These are phyloP conservation scores for Musa itinerans DNA, from an alignment of 176 grass and related monocot species.

Conservation along the genomic window DNA sequence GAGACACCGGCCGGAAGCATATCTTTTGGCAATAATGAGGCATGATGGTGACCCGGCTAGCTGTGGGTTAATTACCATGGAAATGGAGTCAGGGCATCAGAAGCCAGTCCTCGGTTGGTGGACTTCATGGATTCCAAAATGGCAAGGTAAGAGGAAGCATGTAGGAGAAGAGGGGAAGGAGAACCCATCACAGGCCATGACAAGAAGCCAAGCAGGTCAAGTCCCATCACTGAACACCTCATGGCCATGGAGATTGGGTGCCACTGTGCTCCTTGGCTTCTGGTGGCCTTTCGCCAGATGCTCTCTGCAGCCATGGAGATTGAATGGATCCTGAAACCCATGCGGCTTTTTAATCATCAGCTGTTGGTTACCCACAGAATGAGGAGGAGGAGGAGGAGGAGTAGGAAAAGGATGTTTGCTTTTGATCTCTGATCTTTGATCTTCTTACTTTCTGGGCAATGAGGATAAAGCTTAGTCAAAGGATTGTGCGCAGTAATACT, in stretches of 20 bases:
- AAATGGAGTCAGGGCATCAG: too few species aligned
- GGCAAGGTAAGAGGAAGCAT: not conserved
- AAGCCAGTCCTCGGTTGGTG: too few species aligned
- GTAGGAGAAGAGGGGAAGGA: not conserved
- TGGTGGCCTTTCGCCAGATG: not conserved
- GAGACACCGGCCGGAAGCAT: not conserved
- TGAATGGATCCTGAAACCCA: not conserved
- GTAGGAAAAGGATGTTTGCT: not conserved
- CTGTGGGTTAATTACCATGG: too few species aligned
- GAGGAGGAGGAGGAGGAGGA: not conserved
- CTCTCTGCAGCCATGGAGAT: not conserved
- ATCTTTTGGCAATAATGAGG: not conserved
- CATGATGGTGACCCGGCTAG: not conserved
- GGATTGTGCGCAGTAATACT: not conserved
- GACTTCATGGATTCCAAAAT: not conserved
- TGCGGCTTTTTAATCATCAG: not conserved
- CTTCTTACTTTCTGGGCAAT: not conserved
- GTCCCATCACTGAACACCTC: slow-evolving; percentile 2
- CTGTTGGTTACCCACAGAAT: not conserved
- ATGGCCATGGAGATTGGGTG: too few species aligned
- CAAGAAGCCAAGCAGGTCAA: slow-evolving; percentile 1
- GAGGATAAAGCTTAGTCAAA: slow-evolving; percentile 7
- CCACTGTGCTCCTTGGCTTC: not conserved
- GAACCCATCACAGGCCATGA: not conserved
- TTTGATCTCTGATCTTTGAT: not conserved